Evolutionary conservation across 2,329 filamentous ascomycete species (phyloP).

Genomic region (Ambrosiella beaveri): DNA sequence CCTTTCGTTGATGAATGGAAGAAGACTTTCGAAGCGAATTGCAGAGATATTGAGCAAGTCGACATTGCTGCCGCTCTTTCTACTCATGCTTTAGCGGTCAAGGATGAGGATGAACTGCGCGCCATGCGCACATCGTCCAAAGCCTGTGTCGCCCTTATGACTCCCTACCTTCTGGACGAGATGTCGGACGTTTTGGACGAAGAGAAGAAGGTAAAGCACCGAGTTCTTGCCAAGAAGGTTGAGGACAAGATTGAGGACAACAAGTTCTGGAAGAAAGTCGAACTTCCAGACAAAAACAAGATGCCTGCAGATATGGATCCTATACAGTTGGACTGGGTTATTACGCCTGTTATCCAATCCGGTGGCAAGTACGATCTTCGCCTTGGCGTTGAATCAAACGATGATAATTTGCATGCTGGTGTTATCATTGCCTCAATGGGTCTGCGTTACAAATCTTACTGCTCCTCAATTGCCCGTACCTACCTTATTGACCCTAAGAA

Average conservation of each 20-base stretch:
- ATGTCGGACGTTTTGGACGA: slow-evolving; percentile 93
- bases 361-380: slow-evolving; percentile 89
- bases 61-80: slow-evolving; percentile 75
- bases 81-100: slow-evolving; percentile 68
- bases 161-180: slow-evolving; percentile 91
- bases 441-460: slow-evolving; percentile 89
- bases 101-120: slow-evolving; percentile 86
- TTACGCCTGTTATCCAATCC: slow-evolving; percentile 82
- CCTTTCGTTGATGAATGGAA: slow-evolving; percentile 97
- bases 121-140: slow-evolving; percentile 88
- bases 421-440: slow-evolving; percentile 89
- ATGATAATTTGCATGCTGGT: slow-evolving; percentile 70
- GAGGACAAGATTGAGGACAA: slow-evolving; percentile 80
- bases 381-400: slow-evolving; percentile 60
- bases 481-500: slow-evolving; percentile 97
- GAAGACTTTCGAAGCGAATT: slow-evolving; percentile 56
- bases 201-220: slow-evolving; percentile 94
- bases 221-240: slow-evolving; percentile 68
- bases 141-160: slow-evolving; percentile 86
- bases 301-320: slow-evolving; percentile 76
- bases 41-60: slow-evolving; percentile 74
- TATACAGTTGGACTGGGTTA: slow-evolving; percentile 80
- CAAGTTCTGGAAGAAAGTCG: slow-evolving; percentile 77
- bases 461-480: slow-evolving; percentile 77
- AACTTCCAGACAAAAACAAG: slow-evolving; percentile 53